phyloP scores from a whole-genome alignment of 2,329 filamentous ascomycete species.

The Talaromyces sp. region DNA sequence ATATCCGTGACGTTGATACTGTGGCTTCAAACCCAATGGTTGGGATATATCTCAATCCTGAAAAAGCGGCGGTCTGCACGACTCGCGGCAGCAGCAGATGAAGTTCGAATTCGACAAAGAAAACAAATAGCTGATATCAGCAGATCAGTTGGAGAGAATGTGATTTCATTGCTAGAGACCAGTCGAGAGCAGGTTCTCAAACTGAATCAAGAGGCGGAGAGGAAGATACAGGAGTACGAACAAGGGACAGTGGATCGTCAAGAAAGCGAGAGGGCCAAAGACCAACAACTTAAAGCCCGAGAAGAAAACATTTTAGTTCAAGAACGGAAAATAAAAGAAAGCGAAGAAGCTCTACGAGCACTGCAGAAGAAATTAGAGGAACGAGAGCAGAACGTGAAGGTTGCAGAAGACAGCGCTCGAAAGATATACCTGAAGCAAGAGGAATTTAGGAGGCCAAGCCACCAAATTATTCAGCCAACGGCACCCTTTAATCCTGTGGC shows the following conservation, averaged over 20 bases:
- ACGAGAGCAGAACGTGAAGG: not conserved
- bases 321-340: not conserved
- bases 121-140: constrained; percentile 6
- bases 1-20: constrained; percentile 5
- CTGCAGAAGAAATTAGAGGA: not conserved
- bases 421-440: not conserved
- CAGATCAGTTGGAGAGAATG: constrained; percentile 3
- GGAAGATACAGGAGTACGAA: not conserved
- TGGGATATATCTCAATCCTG: not conserved
- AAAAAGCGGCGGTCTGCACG: constrained; percentile 4
- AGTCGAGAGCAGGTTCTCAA: not conserved
- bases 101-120: not conserved
- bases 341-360: not conserved
- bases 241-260: not conserved
- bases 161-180: constrained; percentile 1
- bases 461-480: not conserved
- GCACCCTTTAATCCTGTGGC: not conserved
- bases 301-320: not conserved
- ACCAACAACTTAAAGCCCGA: not conserved
- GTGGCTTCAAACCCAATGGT: constrained; percentile 10
- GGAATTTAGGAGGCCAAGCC: not conserved
- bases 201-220: not conserved
- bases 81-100: constrained; percentile 2
- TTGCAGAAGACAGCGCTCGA: not conserved
- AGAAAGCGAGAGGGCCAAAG: not conserved